These are phyloP conservation scores for Viola odorata DNA, from an alignment of 345 rosid genomes.

Conservation along the genomic window DNA sequence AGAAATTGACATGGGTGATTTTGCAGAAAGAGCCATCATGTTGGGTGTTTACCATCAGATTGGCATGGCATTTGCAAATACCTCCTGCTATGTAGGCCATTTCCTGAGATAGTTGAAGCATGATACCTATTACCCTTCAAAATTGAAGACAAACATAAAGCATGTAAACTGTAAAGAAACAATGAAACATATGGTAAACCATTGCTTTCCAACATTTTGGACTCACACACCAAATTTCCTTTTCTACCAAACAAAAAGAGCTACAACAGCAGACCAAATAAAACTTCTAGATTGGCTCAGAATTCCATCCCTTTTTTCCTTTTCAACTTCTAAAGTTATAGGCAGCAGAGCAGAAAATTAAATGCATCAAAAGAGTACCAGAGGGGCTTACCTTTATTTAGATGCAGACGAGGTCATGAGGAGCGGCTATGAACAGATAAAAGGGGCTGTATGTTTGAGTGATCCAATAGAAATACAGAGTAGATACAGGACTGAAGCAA, in stretches of 20 bases:
- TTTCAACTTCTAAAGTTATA: background rate
- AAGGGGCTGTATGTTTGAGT: background rate
- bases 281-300: background rate
- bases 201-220: background rate
- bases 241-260: background rate
- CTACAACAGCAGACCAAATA: background rate
- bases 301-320: background rate
- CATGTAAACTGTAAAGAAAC: background rate
- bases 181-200: background rate
- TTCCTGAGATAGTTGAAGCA: conserved; percentile 56
- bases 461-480: background rate
- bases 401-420: background rate
- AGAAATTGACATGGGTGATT: conserved; percentile 17
- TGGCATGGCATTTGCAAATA: conserved; percentile 27
- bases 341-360: background rate
- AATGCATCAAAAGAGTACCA: background rate
- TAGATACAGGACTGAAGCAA: conserved; percentile 21
- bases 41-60: conserved; percentile 17
- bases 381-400: background rate
- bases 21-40: conserved; percentile 24
- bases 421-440: background rate
- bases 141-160: conserved; percentile 1
- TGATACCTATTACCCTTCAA: conserved; percentile 31
- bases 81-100: conserved; percentile 38
- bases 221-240: background rate